Evolutionary conservation across 352 stramenopile genomes (phyloP).

Genomic region (Detonula confervacea): DNA sequence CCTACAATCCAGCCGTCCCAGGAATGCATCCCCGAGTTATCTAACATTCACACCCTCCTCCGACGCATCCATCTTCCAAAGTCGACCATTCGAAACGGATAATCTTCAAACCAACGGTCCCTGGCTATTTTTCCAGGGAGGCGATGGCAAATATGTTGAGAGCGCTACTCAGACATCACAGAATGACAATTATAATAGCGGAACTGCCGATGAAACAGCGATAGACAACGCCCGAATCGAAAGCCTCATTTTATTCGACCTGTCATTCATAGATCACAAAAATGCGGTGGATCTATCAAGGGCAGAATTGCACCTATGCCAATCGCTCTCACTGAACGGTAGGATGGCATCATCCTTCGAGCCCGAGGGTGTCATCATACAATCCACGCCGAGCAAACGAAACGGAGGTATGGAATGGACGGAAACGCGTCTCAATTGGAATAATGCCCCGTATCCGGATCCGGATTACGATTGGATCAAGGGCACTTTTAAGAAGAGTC

Average conservation of each 20-base stretch:
- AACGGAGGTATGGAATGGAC: neutral
- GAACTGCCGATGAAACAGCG: too few relatives aligned
- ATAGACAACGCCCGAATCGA: neutral
- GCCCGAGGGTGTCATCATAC: neutral
- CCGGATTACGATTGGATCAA: neutral
- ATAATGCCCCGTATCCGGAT: neutral
- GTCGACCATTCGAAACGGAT: neutral
- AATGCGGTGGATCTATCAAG: neutral
- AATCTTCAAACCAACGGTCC: neutral
- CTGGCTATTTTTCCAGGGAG: neutral
- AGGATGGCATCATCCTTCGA: neutral
- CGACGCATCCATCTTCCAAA: neutral
- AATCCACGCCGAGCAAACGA: neutral
- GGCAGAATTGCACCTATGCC: neutral
- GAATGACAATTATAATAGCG: too few relatives aligned
- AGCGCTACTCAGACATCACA: too few relatives aligned
- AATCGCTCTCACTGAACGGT: neutral
- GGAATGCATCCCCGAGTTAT: neutral
- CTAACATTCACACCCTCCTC: neutral
- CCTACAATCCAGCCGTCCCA: too few relatives aligned
- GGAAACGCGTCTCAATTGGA: neutral
- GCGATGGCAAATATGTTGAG: neutral
- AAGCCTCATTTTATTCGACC: neutral
- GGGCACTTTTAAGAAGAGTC: neutral
- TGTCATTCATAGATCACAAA: neutral